Percentiles rank a stretch among this genome's conserved stretches.
Evolutionary conservation across 495 filamentous ascomycete species (phyloP).

Genomic region (Penicillium desertorum): DNA sequence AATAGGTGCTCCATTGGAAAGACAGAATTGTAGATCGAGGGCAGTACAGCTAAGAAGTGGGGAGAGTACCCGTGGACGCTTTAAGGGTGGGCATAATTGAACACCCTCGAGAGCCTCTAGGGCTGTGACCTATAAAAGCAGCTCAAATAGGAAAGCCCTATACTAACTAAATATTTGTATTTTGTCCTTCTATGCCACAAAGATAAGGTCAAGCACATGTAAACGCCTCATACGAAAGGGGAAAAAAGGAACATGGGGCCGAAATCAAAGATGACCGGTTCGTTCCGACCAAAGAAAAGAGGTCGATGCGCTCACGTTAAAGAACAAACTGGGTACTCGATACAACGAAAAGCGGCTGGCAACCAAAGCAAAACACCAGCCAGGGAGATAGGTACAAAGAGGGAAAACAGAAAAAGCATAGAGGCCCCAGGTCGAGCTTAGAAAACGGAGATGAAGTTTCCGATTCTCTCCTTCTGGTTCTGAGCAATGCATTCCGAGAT

Average conservation of each 20-base stretch:
- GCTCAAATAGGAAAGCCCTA: background rate
- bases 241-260: conserved; percentile 24
- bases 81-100: too few species aligned
- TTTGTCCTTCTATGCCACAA: conserved; percentile 37
- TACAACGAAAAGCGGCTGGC: conserved; percentile 25
- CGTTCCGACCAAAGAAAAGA: conserved; percentile 15
- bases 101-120: too few species aligned
- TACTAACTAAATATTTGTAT: conserved; percentile 5
- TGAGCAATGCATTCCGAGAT: conserved; percentile 99
- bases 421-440: conserved; percentile 35
- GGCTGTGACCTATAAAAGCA: background rate
- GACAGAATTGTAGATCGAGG: background rate
- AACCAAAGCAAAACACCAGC: conserved; percentile 22
- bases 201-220: conserved; percentile 22
- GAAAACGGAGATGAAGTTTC: conserved; percentile 98
- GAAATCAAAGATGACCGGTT: conserved; percentile 22
- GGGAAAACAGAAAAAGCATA: conserved; percentile 17
- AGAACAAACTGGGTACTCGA: conserved; percentile 32
- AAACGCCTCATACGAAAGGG: conserved; percentile 30
- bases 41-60: background rate
- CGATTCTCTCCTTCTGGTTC: conserved; percentile 98
- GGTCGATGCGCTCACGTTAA: conserved; percentile 38
- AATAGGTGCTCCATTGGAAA: background rate
- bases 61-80: too few species aligned
- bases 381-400: conserved; percentile 21